Evolutionary conservation across 306 rosid genomes (phyloP), one percentile per base, ranked within the genome.

Genomic region (Vigna nakashimae): DNA sequence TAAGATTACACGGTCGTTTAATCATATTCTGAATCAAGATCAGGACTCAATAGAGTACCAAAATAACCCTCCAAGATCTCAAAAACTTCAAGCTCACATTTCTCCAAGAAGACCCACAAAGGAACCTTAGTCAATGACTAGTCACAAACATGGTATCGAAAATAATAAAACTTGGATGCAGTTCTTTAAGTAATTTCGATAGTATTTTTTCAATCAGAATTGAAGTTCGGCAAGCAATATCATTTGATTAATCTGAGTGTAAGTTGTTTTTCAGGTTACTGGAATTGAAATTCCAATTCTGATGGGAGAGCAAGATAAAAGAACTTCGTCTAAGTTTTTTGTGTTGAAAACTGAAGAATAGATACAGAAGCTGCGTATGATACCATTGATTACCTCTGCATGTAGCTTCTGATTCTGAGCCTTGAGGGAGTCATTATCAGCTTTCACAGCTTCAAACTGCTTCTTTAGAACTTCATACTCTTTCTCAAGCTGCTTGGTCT

Each of bases 401-500:
- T 87, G 88, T 22, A 94, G 91, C 74, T 94, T 92, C 71, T 89
- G 84, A 43, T 94, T 92, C 64, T 89, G 97, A 76, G 88, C 62
- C n/a, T 89, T 92, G 63, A 94, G 98, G 9, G 75, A 43, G 71
- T 92, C 93, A 73, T 90, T 94, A 71, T 92, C 97, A 53, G 92
- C 89, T 69, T 89, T 94, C 8, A 94, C 79, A 55, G 89, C 79
- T 46, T 94, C 97, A 74, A 92, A 94, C 75, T 92, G 97, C 66
- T 89, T 92, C 91, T 89, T 92, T 74, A 94, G 85, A 1, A 88
- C 83, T 26, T 94, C 91, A 17, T 89, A 94, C 34, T 94, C 97
- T 74, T 85, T 94, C 74, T 94, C 97, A 69, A 94, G 84, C 5
- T 92, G 94, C 84, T 94, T 94, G 7, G 98, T 92, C 80, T 94